phyloP scores from a whole-genome alignment of 495 filamentous ascomycete species.

The Penicillium manginii region DNA sequence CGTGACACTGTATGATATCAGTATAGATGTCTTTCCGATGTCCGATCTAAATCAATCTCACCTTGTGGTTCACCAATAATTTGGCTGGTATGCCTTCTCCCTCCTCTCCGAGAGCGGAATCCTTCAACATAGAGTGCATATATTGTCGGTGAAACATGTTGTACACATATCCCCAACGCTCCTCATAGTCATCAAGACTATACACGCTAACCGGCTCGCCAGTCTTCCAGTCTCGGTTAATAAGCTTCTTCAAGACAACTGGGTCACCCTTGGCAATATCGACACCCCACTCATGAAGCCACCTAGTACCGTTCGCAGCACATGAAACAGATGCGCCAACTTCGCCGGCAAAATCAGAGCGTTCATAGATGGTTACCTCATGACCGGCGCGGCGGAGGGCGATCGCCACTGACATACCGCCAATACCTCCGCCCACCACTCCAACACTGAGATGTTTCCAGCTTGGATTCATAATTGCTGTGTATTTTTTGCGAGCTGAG shows the following conservation, averaged over 20 bases:
- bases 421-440: slow-evolving; percentile 70
- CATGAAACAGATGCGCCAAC: slow-evolving; percentile 49
- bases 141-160: slow-evolving; percentile 61
- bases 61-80: slow-evolving; percentile 48
- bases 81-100: slow-evolving; percentile 47
- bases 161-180: slow-evolving; percentile 51
- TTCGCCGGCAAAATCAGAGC: slow-evolving; percentile 45
- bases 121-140: slow-evolving; percentile 59
- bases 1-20: slow-evolving; percentile 29
- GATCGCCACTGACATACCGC: slow-evolving; percentile 69
- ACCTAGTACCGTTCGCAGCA: slow-evolving; percentile 49
- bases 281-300: slow-evolving; percentile 51
- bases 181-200: slow-evolving; percentile 47
- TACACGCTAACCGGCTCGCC: slow-evolving; percentile 50
- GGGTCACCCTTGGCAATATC: slow-evolving; percentile 49
- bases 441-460: slow-evolving; percentile 51
- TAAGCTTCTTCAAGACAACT: slow-evolving; percentile 50
- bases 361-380: slow-evolving; percentile 54
- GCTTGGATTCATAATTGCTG: slow-evolving; percentile 1
- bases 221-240: slow-evolving; percentile 54
- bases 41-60: slow-evolving; percentile 11
- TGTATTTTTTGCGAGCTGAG: background rate
- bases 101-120: slow-evolving; percentile 45
- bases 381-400: slow-evolving; percentile 67
- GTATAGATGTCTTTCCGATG: background rate